These are phyloP conservation scores for Kurtzmaniella quercitrusa DNA, from an alignment of 1,139 yeast species.

Conservation along the genomic window DNA sequence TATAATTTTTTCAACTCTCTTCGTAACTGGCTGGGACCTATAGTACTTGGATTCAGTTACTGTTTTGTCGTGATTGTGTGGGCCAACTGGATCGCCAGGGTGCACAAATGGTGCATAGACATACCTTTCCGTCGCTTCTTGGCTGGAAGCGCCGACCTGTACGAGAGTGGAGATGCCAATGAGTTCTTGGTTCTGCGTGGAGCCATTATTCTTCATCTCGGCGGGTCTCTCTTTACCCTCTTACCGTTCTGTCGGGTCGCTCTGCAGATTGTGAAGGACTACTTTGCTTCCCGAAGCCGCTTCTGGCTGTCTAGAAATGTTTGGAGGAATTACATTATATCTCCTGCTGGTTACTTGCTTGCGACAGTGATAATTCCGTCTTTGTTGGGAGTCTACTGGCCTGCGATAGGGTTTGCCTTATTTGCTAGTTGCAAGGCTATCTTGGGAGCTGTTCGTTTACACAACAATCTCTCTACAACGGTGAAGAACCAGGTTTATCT, in stretches of 20 bases:
- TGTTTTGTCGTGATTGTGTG: constrained; percentile 10
- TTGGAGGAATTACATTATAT: constrained; percentile 4
- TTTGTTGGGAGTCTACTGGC: constrained; percentile 4
- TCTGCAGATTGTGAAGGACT: neutral
- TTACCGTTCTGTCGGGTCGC: constrained; percentile 4
- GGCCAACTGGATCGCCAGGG: constrained; percentile 18
- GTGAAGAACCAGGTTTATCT: constrained; percentile 61
- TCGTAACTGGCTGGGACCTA: neutral
- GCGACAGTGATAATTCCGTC: constrained; percentile 1
- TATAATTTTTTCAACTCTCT: neutral
- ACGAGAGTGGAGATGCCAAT: constrained; percentile 5
- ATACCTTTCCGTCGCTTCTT: constrained; percentile 14
- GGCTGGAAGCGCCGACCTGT: neutral
- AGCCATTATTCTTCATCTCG: constrained; percentile 17
- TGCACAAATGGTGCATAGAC: constrained; percentile 24
- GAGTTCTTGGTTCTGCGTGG: constrained; percentile 11
- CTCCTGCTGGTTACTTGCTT: neutral
- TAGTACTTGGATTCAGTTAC: neutral
- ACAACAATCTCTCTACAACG: constrained; percentile 30
- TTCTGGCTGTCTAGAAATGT: constrained; percentile 13
- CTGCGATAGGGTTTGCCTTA: constrained; percentile 5
- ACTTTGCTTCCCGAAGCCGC: constrained; percentile 17
- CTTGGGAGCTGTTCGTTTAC: constrained; percentile 11
- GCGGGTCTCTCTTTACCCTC: constrained; percentile 13
- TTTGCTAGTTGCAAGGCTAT: constrained; percentile 13